Conservation (phyloP, 1,284 basidiomycete species). For the Sporisorium exsertum region DNA sequence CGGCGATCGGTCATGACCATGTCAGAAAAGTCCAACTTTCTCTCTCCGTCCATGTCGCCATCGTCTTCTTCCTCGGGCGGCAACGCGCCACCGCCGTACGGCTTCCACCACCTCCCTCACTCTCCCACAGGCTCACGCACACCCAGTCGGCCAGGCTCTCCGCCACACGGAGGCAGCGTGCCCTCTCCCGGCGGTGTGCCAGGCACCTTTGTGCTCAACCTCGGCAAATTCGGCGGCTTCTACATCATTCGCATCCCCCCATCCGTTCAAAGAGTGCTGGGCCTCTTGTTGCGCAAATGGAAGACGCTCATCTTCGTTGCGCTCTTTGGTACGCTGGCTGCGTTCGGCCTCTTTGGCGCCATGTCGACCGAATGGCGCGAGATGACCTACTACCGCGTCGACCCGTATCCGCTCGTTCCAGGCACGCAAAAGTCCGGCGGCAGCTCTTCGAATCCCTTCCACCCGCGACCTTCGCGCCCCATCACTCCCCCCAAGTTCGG, state of each 20-base stretch:
- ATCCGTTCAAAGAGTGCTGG: conserved; percentile 48
- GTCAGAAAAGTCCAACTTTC: conserved; percentile 53
- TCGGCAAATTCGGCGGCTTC: conserved; percentile 62
- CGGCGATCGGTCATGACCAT: conserved; percentile 29
- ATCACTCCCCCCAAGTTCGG: conserved; percentile 57
- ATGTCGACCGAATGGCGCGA: conserved; percentile 68
- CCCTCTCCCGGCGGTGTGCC: conserved; percentile 49
- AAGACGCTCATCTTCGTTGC: conserved; percentile 63
- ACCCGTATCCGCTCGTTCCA: conserved; percentile 63
- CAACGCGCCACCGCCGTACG: conserved; percentile 62
- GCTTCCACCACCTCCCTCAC: conserved; percentile 60
- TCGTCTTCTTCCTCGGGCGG: conserved; percentile 56
- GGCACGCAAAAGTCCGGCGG: conserved; percentile 21
- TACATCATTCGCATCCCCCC: conserved; percentile 58
- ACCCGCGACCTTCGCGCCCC: conserved; percentile 45
- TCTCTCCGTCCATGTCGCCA: conserved; percentile 58
- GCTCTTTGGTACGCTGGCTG: conserved; percentile 56
- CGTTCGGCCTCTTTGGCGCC: conserved; percentile 63
- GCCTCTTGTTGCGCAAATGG: conserved; percentile 60
- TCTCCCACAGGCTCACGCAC: conserved; percentile 58
- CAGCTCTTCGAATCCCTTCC: conserved; percentile 42
- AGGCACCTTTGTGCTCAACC: conserved; percentile 60
- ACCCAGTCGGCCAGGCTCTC: conserved; percentile 55
- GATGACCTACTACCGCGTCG: conserved; percentile 68
- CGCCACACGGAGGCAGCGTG: conserved; percentile 60